A percentile compares a stretch with the other conserved stretches of the same genome.
These are phyloP conservation scores for Peronospora farinosa DNA, from an alignment of 352 stramenopile species.

Conservation along the genomic window DNA sequence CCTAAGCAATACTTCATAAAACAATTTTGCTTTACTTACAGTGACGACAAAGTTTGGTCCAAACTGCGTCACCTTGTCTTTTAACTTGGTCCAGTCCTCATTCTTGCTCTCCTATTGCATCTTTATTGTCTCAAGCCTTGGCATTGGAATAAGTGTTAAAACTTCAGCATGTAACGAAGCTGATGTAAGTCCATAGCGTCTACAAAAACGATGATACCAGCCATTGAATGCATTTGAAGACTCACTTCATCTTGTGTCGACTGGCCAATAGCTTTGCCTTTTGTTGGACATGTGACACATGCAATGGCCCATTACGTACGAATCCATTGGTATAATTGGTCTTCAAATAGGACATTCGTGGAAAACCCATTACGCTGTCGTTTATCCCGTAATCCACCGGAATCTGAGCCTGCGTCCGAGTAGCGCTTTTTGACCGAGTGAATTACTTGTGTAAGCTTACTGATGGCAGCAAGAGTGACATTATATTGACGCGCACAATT, in stretches of 20 bases:
- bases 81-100: constrained; percentile 20
- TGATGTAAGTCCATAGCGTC: constrained; percentile 50
- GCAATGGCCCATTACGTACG: constrained; percentile 40
- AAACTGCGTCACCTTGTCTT: constrained; percentile 24
- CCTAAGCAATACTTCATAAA: constrained; percentile 46
- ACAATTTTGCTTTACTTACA: constrained; percentile 42
- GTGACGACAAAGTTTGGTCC: constrained; percentile 47
- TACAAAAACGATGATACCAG: constrained; percentile 76
- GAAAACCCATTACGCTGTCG: constrained; percentile 59
- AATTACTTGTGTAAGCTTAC: constrained; percentile 73
- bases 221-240: constrained; percentile 59
- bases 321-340: constrained; percentile 68
- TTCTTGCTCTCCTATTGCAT: constrained; percentile 5
- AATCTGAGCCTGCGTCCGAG: constrained; percentile 36
- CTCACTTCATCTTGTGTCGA: constrained; percentile 37
- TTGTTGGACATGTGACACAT: constrained; percentile 50
- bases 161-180: constrained; percentile 24
- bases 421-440: constrained; percentile 67
- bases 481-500: constrained; percentile 58
- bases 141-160: neutral
- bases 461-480: constrained; percentile 66
- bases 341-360: constrained; percentile 52
- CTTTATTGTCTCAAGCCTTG: neutral
- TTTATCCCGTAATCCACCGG: constrained; percentile 32
- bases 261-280: constrained; percentile 44